Conservation (phyloP, 345 rosid species). For the Eucalyptus polyanthemos region DNA sequence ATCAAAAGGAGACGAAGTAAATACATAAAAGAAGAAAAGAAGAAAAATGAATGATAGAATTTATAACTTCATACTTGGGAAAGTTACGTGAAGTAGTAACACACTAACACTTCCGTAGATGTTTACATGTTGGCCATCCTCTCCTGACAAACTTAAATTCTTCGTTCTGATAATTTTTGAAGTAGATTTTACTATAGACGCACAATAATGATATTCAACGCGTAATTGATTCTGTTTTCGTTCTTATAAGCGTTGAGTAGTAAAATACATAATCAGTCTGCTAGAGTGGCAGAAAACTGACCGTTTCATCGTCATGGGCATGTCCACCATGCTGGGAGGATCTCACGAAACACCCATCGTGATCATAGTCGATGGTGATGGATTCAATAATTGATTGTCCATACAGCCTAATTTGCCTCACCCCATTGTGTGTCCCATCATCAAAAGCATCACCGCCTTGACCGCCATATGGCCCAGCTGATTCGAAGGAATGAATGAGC, state of each 20-base stretch:
- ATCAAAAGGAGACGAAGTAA: neutral
- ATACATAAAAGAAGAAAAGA: too few relatives aligned
- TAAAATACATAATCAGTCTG: neutral
- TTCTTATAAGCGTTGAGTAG: neutral
- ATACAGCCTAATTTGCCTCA: neutral
- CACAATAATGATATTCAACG: neutral
- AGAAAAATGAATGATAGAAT: too few relatives aligned
- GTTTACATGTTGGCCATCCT: too few relatives aligned
- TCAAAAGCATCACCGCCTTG: neutral
- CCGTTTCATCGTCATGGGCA: neutral
- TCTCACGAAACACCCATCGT: neutral
- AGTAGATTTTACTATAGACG: neutral
- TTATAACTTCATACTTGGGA: too few relatives aligned
- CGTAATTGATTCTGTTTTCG: neutral
- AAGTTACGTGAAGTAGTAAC: too few relatives aligned
- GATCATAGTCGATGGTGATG: neutral
- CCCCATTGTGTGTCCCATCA: neutral
- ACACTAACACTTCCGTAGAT: too few relatives aligned
- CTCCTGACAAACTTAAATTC: too few relatives aligned
- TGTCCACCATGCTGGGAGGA: neutral
- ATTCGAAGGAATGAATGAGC: neutral
- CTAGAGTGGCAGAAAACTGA: neutral
- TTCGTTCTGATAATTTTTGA: neutral
- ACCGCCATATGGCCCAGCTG: neutral
- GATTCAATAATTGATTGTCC: neutral